Conservation (phyloP, 805 yeast species). For the Cyberlindnera mississippiensis region DNA sequence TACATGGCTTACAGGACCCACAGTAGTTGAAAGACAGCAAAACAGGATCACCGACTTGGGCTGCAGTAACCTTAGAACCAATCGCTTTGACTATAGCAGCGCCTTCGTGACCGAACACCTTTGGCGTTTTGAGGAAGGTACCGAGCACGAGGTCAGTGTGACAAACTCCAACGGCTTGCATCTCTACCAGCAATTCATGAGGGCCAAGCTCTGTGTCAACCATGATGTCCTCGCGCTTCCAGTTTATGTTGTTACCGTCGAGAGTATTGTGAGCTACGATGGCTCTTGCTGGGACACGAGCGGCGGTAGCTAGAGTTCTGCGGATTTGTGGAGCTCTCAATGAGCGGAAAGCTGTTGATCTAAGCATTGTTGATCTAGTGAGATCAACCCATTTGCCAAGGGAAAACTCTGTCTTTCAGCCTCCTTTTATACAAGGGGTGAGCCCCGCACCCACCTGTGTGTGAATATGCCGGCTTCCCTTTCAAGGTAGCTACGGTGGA, state of each 20-base stretch:
- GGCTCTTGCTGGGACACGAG: constrained; percentile 5
- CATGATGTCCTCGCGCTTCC: constrained; percentile 4
- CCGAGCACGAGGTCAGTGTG: constrained; percentile 10
- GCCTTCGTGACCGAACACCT: constrained; percentile 13
- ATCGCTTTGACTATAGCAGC: constrained; percentile 9
- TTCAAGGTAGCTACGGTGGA: too few species aligned
- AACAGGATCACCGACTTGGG: constrained; percentile 7
- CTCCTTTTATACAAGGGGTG: too few species aligned
- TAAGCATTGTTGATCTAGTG: not conserved
- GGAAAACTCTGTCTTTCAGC: too few species aligned
- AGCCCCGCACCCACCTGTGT: too few species aligned
- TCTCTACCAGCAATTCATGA: constrained; percentile 7
- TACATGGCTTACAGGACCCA: not conserved
- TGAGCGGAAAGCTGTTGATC: not conserved
- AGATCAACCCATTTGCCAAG: too few species aligned
- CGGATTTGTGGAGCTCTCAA: not conserved
- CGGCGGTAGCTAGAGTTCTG: not conserved
- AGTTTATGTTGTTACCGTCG: constrained; percentile 2
- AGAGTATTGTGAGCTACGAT: constrained; percentile 7
- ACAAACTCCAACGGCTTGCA: constrained; percentile 9
- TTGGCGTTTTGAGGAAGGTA: not conserved
- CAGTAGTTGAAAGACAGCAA: constrained; percentile 6
- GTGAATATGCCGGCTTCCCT: too few species aligned
- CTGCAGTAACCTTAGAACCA: constrained; percentile 2
- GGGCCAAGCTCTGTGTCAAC: constrained; percentile 2